A percentile compares a stretch with the other conserved stretches of the same genome.
Evolutionary conservation across 371 early-diverging fungal species (phyloP).

Genomic region (Mortierella sp.): DNA sequence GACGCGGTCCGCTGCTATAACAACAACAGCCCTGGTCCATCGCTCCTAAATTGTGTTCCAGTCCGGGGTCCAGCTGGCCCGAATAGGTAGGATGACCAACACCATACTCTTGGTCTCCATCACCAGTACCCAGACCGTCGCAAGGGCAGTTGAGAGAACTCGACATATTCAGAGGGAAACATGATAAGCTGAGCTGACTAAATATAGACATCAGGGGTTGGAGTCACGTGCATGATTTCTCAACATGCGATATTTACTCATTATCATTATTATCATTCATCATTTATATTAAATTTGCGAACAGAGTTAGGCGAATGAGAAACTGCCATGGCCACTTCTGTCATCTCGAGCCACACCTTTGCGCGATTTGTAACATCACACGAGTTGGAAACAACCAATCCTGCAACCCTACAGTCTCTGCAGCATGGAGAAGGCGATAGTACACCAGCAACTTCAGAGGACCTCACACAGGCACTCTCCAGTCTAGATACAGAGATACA

Average conservation of each 20-base stretch:
- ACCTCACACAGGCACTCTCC: constrained; percentile 22
- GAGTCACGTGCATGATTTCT: too few relatives aligned
- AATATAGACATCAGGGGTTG: too few relatives aligned
- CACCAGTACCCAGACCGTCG: too few relatives aligned
- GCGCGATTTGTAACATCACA: constrained; percentile 47
- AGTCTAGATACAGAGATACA: constrained; percentile 46
- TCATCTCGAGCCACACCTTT: constrained; percentile 35
- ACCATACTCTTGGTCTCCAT: too few relatives aligned
- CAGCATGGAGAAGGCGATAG: background rate
- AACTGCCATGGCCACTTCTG: constrained; percentile 30
- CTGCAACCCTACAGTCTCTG: background rate
- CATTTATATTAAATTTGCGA: background rate
- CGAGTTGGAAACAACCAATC: constrained; percentile 24
- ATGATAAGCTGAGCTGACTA: too few relatives aligned
- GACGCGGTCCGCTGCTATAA: too few relatives aligned
- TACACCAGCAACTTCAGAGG: constrained; percentile 24
- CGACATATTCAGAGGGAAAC: too few relatives aligned
- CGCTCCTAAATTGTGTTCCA: background rate
- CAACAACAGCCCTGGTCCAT: too few relatives aligned
- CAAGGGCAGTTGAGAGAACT: too few relatives aligned
- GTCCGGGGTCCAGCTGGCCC: background rate
- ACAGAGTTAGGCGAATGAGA: background rate
- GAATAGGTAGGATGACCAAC: too few relatives aligned
- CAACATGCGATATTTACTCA: too few relatives aligned
- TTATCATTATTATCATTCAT: too few relatives aligned